phyloP scores from a whole-genome alignment of 2,329 filamentous ascomycete species.

The Zymoseptoria brevis region DNA sequence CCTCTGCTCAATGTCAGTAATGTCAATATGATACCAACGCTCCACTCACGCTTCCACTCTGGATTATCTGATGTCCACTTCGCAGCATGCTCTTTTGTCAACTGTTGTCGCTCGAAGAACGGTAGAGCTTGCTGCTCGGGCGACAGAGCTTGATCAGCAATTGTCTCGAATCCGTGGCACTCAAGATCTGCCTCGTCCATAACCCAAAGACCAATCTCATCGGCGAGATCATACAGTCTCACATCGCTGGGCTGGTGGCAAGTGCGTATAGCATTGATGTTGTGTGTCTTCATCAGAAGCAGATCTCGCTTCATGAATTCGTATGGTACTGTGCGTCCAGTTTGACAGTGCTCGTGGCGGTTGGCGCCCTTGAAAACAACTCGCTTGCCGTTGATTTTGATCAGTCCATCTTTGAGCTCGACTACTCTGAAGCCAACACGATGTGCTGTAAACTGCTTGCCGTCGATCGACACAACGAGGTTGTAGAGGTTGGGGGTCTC shows the following conservation, averaged over 20 bases:
- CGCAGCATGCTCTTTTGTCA: slow-evolving; percentile 48
- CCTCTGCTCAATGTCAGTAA: slow-evolving; percentile 25
- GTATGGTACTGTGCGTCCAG: slow-evolving; percentile 54
- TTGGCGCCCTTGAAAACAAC: slow-evolving; percentile 59
- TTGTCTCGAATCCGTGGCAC: slow-evolving; percentile 38
- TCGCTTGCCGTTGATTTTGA: slow-evolving; percentile 55
- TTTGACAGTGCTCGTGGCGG: slow-evolving; percentile 62
- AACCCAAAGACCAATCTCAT: slow-evolving; percentile 61
- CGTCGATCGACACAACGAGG: slow-evolving; percentile 40
- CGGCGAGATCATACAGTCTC: slow-evolving; percentile 51
- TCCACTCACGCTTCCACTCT: slow-evolving; percentile 41
- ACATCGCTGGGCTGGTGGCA: slow-evolving; percentile 62
- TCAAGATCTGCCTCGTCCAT: slow-evolving; percentile 49
- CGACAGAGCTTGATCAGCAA: slow-evolving; percentile 21
- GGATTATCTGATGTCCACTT: slow-evolving; percentile 55
- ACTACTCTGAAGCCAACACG: slow-evolving; percentile 57
- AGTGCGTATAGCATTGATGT: slow-evolving; percentile 62
- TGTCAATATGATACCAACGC: neutral
- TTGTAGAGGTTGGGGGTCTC: slow-evolving; percentile 57
- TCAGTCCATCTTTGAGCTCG: slow-evolving; percentile 52
- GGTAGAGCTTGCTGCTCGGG: slow-evolving; percentile 50
- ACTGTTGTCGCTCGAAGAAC: slow-evolving; percentile 38
- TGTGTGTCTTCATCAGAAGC: slow-evolving; percentile 60
- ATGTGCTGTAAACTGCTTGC: slow-evolving; percentile 41
- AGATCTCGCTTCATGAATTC: slow-evolving; percentile 56